A percentile compares a stretch with the other conserved stretches of the same genome.
Conservation (phyloP, 2,329 filamentous ascomycete genomes). For the Fusarium sororula region DNA sequence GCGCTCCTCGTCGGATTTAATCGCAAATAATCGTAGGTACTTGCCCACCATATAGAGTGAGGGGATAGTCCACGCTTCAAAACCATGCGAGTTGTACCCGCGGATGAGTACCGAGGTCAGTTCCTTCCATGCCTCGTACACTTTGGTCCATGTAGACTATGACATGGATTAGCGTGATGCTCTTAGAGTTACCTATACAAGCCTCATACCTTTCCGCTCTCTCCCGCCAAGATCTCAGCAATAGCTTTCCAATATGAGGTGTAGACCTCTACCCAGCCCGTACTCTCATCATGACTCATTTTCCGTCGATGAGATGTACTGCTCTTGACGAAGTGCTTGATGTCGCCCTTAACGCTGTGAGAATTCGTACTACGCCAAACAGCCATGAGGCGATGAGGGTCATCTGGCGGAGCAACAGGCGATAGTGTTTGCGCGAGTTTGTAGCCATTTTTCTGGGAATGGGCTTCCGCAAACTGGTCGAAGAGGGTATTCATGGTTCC, state of each 20-base stretch:
- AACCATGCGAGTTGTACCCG: constrained; percentile 78
- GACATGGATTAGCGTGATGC: constrained; percentile 19
- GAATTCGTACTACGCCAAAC: constrained; percentile 78
- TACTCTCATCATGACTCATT: constrained; percentile 72
- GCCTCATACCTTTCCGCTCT: constrained; percentile 49
- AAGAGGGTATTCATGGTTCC: constrained; percentile 76
- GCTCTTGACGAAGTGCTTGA: constrained; percentile 76
- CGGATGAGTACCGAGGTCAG: constrained; percentile 79
- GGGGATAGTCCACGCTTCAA: constrained; percentile 92
- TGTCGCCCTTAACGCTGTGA: constrained; percentile 71
- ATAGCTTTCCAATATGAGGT: constrained; percentile 84
- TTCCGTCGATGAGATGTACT: constrained; percentile 62
- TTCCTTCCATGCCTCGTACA: constrained; percentile 91
- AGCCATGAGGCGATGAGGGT: constrained; percentile 72
- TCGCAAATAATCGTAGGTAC: constrained; percentile 87
- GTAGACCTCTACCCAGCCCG: constrained; percentile 90
- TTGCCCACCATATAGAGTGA: constrained; percentile 89
- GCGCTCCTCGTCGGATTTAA: constrained; percentile 83
- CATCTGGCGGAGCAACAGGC: constrained; percentile 70
- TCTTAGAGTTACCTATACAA: neutral
- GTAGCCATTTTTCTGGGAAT: constrained; percentile 73
- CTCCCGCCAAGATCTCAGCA: constrained; percentile 72
- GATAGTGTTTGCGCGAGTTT: constrained; percentile 78
- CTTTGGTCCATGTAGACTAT: constrained; percentile 76
- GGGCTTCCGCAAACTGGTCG: constrained; percentile 75